phyloP scores from a whole-genome alignment of 768 basidiomycete species.

The Kwoniella newhampshirensis region DNA sequence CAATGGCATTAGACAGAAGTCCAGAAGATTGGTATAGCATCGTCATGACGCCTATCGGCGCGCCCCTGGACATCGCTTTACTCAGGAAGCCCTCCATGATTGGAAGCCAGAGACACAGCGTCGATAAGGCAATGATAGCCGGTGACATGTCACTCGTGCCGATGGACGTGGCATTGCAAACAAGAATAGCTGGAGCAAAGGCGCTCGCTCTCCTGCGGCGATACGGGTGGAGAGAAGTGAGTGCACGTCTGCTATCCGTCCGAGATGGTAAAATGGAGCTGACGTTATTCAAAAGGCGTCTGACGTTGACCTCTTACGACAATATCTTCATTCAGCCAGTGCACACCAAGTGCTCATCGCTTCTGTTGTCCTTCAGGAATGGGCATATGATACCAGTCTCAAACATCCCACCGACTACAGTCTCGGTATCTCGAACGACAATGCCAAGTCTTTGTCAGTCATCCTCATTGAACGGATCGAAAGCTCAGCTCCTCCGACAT shows the following conservation, averaged over 20 bases:
- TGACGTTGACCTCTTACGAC: slow-evolving; percentile 71
- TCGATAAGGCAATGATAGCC: slow-evolving; percentile 90
- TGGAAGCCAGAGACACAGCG: slow-evolving; percentile 67
- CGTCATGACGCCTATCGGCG: slow-evolving; percentile 85
- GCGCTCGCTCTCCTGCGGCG: slow-evolving; percentile 62
- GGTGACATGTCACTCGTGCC: slow-evolving; percentile 84
- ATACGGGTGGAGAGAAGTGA: slow-evolving; percentile 54
- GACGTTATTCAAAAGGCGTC: slow-evolving; percentile 41
- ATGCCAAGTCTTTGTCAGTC: slow-evolving; percentile 65
- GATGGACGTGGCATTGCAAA: slow-evolving; percentile 72
- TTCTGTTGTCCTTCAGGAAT: slow-evolving; percentile 86
- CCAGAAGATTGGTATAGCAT: slow-evolving; percentile 74
- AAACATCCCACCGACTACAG: slow-evolving; percentile 58
- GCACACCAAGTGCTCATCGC: slow-evolving; percentile 86
- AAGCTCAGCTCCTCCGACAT: slow-evolving; percentile 69
- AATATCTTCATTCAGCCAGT: slow-evolving; percentile 81
- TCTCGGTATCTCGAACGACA: slow-evolving; percentile 11
- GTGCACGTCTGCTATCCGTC: background rate
- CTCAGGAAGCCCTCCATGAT: slow-evolving; percentile 63
- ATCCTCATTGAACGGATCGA: slow-evolving; percentile 74
- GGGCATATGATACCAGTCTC: slow-evolving; percentile 61
- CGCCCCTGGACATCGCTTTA: slow-evolving; percentile 66
- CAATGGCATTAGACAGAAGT: background rate
- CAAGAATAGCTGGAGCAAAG: slow-evolving; percentile 72
- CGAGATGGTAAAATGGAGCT: too few species aligned